Base-by-base conservation (phyloP, 1,284 basidiomycete species). In the Meira nashicola region DNA sequence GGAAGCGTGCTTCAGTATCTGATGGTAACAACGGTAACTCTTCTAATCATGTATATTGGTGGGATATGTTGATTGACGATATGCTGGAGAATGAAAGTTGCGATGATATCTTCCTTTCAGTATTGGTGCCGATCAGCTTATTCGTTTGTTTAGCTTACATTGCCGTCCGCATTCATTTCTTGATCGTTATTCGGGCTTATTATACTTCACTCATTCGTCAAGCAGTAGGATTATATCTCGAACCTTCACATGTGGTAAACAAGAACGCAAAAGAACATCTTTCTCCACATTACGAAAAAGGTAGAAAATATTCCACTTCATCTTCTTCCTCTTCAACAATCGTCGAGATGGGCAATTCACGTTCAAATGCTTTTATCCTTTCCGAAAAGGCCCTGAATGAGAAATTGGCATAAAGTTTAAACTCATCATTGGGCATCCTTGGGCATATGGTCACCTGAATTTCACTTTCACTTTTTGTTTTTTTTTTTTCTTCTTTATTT, bases 81-180 rank as follows among this genome's bases (percentile, higher is more conserved):
- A 57, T 68, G 12, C 67, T 70, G 37, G 61, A 57, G 1, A 58
- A 59, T 1, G 68, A 70, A 33, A 66, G 67, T 39, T 70, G 68
- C 63, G 68, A 70, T 21, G 68, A 70, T 41, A 59, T 59, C 23
- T 67, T 70, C 56, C n/a, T 60, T 9, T 57, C 65, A 2, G 63
- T 63, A 0, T 19, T 70, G 3, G 62, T 70, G 1, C 68, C 68
- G 2, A 21, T 70, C 41, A 48, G 67, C 25, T 55, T 70, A 52
- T 54, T 68, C n/a, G 55, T 60, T 12, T 64, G 63, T 0, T 39
- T 68, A 0, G 46, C 63, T 25, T 70, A 66, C 43, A 58, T 66
- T 1, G 68, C 68, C 0, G 23, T 68, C 37, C 23, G 50, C 5
- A 53, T 53, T 41, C 50, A 53, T 25, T 53, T 53, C 23, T 33